phyloP scores from a whole-genome alignment of 2,329 filamentous ascomycete species.

The Claviceps purpurea region DNA sequence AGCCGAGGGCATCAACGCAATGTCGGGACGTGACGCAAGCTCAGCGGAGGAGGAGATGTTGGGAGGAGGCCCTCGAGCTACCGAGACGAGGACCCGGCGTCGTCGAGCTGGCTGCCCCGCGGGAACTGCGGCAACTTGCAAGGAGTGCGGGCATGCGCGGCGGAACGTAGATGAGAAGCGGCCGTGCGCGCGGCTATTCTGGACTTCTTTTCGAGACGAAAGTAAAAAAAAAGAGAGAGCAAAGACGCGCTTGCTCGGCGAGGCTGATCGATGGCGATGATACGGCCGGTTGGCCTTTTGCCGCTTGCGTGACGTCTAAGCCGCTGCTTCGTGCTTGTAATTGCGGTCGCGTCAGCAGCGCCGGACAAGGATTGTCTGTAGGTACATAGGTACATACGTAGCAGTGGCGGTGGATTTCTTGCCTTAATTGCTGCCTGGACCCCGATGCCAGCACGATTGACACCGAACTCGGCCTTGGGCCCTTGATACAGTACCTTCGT shows the following conservation, averaged over 20 bases:
- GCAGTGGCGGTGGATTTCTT: background rate
- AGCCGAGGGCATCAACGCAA: background rate
- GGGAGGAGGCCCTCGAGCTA: constrained; percentile 4
- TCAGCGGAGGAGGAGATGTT: background rate
- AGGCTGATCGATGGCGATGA: constrained; percentile 2
- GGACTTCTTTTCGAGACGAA: background rate
- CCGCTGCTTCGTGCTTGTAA: background rate
- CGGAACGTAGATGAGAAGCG: background rate
- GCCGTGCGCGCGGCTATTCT: background rate
- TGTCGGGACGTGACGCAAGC: background rate
- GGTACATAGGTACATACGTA: background rate
- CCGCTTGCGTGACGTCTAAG: background rate
- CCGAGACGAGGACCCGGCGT: constrained; percentile 17
- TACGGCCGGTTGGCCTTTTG: background rate
- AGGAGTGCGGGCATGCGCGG: constrained; percentile 4
- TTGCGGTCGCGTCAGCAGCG: background rate
- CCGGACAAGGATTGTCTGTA: background rate
- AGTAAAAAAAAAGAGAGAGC: too few species aligned
- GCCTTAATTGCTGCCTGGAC: background rate
- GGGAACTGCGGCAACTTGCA: constrained; percentile 12
- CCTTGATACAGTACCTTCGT: background rate
- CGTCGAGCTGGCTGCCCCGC: constrained; percentile 15
- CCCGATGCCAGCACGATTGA: background rate
- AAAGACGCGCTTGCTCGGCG: background rate
- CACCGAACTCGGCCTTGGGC: constrained; percentile 1